These are phyloP conservation scores for Pseudogymnoascus sp. DNA, from an alignment of 2,329 filamentous ascomycete genomes.

Conservation along the genomic window DNA sequence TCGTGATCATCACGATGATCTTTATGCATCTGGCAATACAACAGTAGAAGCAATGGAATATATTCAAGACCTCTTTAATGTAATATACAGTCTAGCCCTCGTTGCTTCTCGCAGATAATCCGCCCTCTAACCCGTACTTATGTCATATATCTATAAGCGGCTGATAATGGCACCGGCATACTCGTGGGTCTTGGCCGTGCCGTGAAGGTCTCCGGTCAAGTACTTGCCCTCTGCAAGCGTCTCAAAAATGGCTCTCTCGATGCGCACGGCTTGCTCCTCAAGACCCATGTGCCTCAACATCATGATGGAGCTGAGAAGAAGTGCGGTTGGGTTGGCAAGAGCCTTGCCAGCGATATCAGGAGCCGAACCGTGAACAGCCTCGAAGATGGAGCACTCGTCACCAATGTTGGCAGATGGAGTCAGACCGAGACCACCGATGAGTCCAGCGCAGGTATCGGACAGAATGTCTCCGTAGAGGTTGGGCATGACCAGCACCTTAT, in stretches of 20 bases:
- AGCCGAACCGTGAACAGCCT: constrained; percentile 95
- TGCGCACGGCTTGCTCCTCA: constrained; percentile 71
- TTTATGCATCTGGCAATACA: background rate
- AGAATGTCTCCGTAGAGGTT: constrained; percentile 99
- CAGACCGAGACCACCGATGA: constrained; percentile 94
- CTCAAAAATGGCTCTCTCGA: constrained; percentile 92
- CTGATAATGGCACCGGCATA: constrained; percentile 86
- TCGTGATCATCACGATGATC: background rate
- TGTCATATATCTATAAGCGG: constrained; percentile 29
- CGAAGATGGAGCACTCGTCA: constrained; percentile 99
- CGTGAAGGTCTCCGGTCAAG: constrained; percentile 91
- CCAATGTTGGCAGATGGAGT: constrained; percentile 98
- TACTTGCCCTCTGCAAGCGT: constrained; percentile 93
- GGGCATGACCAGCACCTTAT: constrained; percentile 97
- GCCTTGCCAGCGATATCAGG: constrained; percentile 94
- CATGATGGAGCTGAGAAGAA: constrained; percentile 95
- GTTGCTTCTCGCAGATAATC: background rate
- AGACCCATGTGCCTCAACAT: constrained; percentile 99
- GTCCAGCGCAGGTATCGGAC: constrained; percentile 97
- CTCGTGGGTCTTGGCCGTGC: constrained; percentile 91
- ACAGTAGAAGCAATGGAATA: background rate
- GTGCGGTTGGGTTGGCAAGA: constrained; percentile 92
- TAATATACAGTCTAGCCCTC: constrained; percentile 22
- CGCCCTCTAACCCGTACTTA: constrained; percentile 12
- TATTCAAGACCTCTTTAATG: constrained; percentile 18